Conservation (phyloP, 495 filamentous ascomycete genomes). For the Amphirosellinia nigrospora region DNA sequence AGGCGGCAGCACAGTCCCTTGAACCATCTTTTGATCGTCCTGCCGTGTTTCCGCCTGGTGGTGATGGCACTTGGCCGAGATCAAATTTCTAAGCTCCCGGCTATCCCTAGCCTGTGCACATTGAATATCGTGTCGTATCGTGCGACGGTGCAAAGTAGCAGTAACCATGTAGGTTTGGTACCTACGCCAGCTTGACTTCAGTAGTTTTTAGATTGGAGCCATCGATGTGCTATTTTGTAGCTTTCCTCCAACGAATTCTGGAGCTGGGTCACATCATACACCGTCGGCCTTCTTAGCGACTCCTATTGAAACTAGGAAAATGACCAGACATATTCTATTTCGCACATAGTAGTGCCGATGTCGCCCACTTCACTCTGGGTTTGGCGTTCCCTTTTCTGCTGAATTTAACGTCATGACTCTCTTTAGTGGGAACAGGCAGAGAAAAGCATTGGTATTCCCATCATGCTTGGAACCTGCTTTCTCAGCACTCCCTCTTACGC, state of each 20-base stretch:
- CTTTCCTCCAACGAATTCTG: not conserved
- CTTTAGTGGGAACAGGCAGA: conserved; percentile 19
- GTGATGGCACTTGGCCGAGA: not conserved
- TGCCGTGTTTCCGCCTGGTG: not conserved
- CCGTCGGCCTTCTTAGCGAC: not conserved
- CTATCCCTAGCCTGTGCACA: not conserved
- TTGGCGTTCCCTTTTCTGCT: not conserved
- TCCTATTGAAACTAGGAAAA: not conserved
- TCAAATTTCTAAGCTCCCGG: conserved; percentile 8
- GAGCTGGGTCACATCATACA: not conserved
- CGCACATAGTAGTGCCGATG: not conserved
- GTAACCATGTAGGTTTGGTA: not conserved
- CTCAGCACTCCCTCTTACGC: conserved; percentile 61
- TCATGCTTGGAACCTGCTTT: conserved; percentile 78
- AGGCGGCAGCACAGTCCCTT: not conserved
- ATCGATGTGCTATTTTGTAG: not conserved
- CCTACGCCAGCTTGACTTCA: not conserved
- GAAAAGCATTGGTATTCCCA: conserved; percentile 36
- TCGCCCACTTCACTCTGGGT: not conserved
- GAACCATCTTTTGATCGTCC: not conserved
- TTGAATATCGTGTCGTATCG: not conserved
- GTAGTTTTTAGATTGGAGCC: not conserved
- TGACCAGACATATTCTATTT: not conserved
- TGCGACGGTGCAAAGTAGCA: not conserved
- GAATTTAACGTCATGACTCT: not conserved